phyloP scores from a whole-genome alignment of 2,329 filamentous ascomycete genomes.

The Lojkania enalia region DNA sequence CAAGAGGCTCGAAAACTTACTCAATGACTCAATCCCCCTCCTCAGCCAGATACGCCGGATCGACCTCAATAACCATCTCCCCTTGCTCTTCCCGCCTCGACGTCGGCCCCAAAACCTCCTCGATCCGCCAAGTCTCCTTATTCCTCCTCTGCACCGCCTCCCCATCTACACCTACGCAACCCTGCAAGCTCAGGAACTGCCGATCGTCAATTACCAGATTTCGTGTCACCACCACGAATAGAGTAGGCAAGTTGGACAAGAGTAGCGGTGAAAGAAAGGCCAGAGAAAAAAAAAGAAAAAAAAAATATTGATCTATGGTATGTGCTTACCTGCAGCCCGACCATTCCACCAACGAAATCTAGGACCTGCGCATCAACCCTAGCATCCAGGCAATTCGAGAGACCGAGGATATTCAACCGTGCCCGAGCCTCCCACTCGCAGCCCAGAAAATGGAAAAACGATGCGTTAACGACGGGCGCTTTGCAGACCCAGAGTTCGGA shows the following conservation, averaged over 20 bases:
- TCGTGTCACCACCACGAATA: slow-evolving; percentile 4
- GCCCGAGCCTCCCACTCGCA: slow-evolving; percentile 22
- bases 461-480: slow-evolving; percentile 20
- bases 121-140: slow-evolving; percentile 29
- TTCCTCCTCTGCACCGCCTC: slow-evolving; percentile 27
- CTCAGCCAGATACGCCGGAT: slow-evolving; percentile 34
- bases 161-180: slow-evolving; percentile 28
- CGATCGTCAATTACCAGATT: slow-evolving; percentile 2
- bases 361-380: slow-evolving; percentile 23
- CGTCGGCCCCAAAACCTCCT: slow-evolving; percentile 26
- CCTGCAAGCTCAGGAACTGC: slow-evolving; percentile 33
- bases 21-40: too few species aligned
- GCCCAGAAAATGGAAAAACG: slow-evolving; percentile 26
- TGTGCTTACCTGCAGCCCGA: slow-evolving; percentile 25
- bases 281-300: neutral
- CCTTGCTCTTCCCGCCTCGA: slow-evolving; percentile 7
- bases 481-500: slow-evolving; percentile 28
- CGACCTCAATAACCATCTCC: slow-evolving; percentile 34
- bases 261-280: neutral
- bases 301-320: neutral
- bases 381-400: slow-evolving; percentile 26
- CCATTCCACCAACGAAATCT: slow-evolving; percentile 20
- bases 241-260: slow-evolving; percentile 3
- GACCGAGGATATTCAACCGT: slow-evolving; percentile 19
- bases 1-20: too few species aligned